phyloP scores from a whole-genome alignment of 768 basidiomycete genomes.

The Guyanaporus albipodus region DNA sequence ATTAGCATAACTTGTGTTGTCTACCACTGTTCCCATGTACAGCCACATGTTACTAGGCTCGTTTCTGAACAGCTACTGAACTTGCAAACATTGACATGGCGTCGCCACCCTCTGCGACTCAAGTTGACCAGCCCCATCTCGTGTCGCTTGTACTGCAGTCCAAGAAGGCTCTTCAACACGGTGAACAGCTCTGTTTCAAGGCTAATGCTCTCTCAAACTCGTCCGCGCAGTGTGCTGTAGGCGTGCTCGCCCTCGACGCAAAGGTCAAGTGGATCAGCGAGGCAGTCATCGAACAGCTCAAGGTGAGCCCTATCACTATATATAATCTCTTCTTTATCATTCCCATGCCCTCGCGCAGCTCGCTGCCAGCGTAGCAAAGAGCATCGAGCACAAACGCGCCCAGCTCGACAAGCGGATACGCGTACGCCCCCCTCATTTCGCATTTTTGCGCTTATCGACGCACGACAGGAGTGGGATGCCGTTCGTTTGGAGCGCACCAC shows the following conservation, averaged over 20 bases:
- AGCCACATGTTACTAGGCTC: not conserved
- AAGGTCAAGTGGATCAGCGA: slow-evolving; percentile 76
- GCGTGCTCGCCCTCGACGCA: slow-evolving; percentile 74
- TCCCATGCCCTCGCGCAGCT: slow-evolving; percentile 42
- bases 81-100: slow-evolving; percentile 7
- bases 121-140: slow-evolving; percentile 53
- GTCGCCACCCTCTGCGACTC: slow-evolving; percentile 12
- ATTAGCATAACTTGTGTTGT: too few species aligned
- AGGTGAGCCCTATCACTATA: slow-evolving; percentile 42
- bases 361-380: slow-evolving; percentile 68
- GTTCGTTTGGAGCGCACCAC: slow-evolving; percentile 56
- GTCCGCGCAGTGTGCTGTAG: slow-evolving; percentile 63
- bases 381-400: slow-evolving; percentile 66
- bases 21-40: not conserved
- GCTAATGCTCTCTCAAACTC: slow-evolving; percentile 61
- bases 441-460: not conserved
- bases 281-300: slow-evolving; percentile 72
- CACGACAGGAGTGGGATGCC: slow-evolving; percentile 64
- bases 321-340: too few species aligned
- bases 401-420: slow-evolving; percentile 57
- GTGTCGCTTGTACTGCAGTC: slow-evolving; percentile 76
- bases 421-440: slow-evolving; percentile 37
- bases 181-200: slow-evolving; percentile 67
- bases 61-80: too few species aligned
- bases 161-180: slow-evolving; percentile 77